A percentile compares a stretch with the other conserved stretches of the same genome.
These are phyloP conservation scores for Cladosporium colombiae DNA, from an alignment of 2,329 filamentous ascomycete species.

Conservation along the genomic window DNA sequence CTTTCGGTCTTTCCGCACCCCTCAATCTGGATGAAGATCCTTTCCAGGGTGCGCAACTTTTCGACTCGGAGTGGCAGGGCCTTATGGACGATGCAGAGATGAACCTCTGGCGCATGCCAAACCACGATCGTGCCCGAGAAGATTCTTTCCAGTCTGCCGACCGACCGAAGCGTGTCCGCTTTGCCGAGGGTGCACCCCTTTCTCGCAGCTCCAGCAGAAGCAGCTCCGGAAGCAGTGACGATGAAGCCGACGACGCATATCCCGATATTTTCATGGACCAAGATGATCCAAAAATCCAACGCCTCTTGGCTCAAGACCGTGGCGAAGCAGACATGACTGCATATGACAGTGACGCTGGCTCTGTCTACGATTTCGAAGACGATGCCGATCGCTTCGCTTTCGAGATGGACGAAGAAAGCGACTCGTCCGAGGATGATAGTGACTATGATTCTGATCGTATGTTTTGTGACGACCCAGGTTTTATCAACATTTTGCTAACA, in stretches of 20 bases:
- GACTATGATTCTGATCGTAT: conserved; percentile 36
- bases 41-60: conserved; percentile 30
- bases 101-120: conserved; percentile 30
- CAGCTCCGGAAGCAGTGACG: conserved; percentile 31
- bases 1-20: conserved; percentile 24
- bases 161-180: conserved; percentile 39
- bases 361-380: conserved; percentile 39
- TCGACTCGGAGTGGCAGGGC: conserved; percentile 30
- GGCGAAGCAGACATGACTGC: conserved; percentile 26
- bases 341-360: conserved; percentile 34
- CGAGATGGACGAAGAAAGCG: conserved; percentile 35
- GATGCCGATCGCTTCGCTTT: conserved; percentile 34
- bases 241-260: conserved; percentile 36
- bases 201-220: conserved; percentile 32
- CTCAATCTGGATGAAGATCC: conserved; percentile 33
- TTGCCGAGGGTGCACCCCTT: conserved; percentile 33
- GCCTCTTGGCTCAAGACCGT: conserved; percentile 27
- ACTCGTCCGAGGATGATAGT: conserved; percentile 34
- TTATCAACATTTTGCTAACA: conserved; percentile 29
- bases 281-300: conserved; percentile 26
- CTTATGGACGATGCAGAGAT: conserved; percentile 35
- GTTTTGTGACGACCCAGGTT: conserved; percentile 20
- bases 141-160: conserved; percentile 28
- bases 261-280: conserved; percentile 39
- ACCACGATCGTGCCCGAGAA: conserved; percentile 23